A percentile compares a stretch with the other conserved stretches of the same genome.
Conservation (phyloP, 768 basidiomycete species). For the Pulveroboletus sp. region DNA sequence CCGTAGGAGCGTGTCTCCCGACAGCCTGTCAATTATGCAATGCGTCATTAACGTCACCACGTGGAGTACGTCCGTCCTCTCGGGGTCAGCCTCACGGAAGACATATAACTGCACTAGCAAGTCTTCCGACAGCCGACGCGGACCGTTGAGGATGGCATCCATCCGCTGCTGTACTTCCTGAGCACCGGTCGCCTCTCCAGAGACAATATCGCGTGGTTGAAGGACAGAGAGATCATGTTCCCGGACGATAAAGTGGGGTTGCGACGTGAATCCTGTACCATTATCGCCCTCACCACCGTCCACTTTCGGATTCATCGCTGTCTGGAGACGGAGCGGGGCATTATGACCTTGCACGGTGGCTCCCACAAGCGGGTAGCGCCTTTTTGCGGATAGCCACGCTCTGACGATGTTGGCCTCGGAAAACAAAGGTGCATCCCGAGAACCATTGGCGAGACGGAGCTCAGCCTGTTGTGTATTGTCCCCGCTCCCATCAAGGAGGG, state of each 20-base stretch:
- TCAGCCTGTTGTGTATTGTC: slow-evolving; percentile 36
- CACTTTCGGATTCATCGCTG: background rate
- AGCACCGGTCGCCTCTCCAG: slow-evolving; percentile 29
- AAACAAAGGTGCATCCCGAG: slow-evolving; percentile 21
- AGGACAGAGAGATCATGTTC: slow-evolving; percentile 32
- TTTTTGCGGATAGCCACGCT: slow-evolving; percentile 47
- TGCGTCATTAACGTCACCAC: slow-evolving; percentile 44
- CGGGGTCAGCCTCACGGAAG: slow-evolving; percentile 31
- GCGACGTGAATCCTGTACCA: background rate
- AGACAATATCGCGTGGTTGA: slow-evolving; percentile 37
- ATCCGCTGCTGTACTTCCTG: slow-evolving; percentile 33
- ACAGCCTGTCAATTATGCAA: slow-evolving; percentile 46
- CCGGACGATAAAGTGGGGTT: slow-evolving; percentile 37
- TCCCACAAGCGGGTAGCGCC: slow-evolving; percentile 46
- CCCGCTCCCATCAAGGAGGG: slow-evolving; percentile 39
- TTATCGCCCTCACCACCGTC: background rate
- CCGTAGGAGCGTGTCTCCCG: slow-evolving; percentile 38
- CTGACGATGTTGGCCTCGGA: slow-evolving; percentile 33
- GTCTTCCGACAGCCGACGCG: slow-evolving; percentile 38
- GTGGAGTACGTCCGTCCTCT: slow-evolving; percentile 35
- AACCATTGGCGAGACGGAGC: slow-evolving; percentile 24
- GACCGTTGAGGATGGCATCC: slow-evolving; percentile 29
- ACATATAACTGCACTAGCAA: slow-evolving; percentile 41
- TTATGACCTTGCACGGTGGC: slow-evolving; percentile 30
- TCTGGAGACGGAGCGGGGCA: background rate